Base-by-base conservation (phyloP, 1,139 yeast species). In the Pneumocystis wakefieldiae region DNA sequence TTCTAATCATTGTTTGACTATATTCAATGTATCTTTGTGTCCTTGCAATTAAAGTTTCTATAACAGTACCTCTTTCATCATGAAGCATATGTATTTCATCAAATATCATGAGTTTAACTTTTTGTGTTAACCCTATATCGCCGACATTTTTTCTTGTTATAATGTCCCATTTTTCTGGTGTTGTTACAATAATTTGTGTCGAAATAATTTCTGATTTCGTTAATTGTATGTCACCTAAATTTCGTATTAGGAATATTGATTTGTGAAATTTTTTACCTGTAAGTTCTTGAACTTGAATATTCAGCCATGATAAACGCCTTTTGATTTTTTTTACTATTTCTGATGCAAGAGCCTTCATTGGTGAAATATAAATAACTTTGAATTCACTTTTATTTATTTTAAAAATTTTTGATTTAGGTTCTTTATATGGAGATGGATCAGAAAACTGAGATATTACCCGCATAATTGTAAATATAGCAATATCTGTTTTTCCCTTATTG, bases 91-190 rank as follows among this genome's bases (percentile, higher is more conserved):
- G 99, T 0, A 92, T 97, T 75, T 92, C 99, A 78, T 92, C 99
- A 67, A 92, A 90, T 67, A 92, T 87, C 63, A 92, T 76, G 15
- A 92, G 76, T 71, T 85, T 87, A 6, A 94, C 95, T 70, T 89
- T 90, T 17, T 87, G 83, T 2, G 89, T 94, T 57, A 92, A 76
- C 67, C 91, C 96, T 62, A 84, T 85, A 71, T 90, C 97, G 64
- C 97, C 92, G 62, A 78, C 80, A 36, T 66, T 64, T 71, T 92
- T 92, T 72, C 98, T 81, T 0, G 98, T 92, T 1, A 92, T 97
- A 12, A 92, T 97, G 77, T 92, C 99, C 99, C 99, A 92, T 75
- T 92, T 92, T 73, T 92, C 98, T 0, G 98, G 98, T 0, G 98
- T 92, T 0, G 97, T 92, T 7, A 92, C 97, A 69, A 92, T 87